Evolutionary conservation across 805 yeast genomes (phyloP).

Genomic region (Spathaspora girioi): DNA sequence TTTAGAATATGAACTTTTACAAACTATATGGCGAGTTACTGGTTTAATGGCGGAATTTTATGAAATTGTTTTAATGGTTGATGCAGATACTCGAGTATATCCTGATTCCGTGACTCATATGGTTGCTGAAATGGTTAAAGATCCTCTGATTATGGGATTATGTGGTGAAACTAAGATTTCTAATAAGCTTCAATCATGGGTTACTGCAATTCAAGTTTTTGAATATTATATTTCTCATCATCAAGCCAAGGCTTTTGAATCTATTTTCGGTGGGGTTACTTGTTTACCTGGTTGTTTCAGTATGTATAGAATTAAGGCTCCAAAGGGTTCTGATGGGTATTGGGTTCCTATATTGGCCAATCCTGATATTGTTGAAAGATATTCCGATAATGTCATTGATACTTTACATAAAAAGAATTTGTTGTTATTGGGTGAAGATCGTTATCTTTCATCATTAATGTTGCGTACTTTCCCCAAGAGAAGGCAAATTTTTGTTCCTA

Average conservation of each 20-base stretch:
- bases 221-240: slow-evolving; percentile 93
- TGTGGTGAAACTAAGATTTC: slow-evolving; percentile 95
- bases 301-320: slow-evolving; percentile 86
- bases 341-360: slow-evolving; percentile 95
- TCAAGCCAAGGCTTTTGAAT: slow-evolving; percentile 90
- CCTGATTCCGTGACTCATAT: slow-evolving; percentile 88
- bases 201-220: slow-evolving; percentile 88
- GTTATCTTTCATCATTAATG: slow-evolving; percentile 82
- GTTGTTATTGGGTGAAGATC: slow-evolving; percentile 84
- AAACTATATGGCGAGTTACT: slow-evolving; percentile 74
- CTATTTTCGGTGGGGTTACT: slow-evolving; percentile 92
- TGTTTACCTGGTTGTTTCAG: slow-evolving; percentile 96
- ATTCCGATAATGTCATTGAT: slow-evolving; percentile 79
- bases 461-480: slow-evolving; percentile 85
- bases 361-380: slow-evolving; percentile 90
- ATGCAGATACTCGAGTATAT: slow-evolving; percentile 86
- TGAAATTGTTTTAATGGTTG: slow-evolving; percentile 86
- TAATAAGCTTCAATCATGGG: slow-evolving; percentile 81
- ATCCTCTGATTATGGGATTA: slow-evolving; percentile 84
- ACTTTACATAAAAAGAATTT: slow-evolving; percentile 85
- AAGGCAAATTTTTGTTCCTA: slow-evolving; percentile 80
- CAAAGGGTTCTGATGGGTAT: slow-evolving; percentile 63
- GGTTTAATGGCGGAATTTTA: slow-evolving; percentile 82
- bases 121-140: slow-evolving; percentile 85
- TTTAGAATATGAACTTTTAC: slow-evolving; percentile 74